Conservation (phyloP, 495 filamentous ascomycete species). For the Neurospora africana region DNA sequence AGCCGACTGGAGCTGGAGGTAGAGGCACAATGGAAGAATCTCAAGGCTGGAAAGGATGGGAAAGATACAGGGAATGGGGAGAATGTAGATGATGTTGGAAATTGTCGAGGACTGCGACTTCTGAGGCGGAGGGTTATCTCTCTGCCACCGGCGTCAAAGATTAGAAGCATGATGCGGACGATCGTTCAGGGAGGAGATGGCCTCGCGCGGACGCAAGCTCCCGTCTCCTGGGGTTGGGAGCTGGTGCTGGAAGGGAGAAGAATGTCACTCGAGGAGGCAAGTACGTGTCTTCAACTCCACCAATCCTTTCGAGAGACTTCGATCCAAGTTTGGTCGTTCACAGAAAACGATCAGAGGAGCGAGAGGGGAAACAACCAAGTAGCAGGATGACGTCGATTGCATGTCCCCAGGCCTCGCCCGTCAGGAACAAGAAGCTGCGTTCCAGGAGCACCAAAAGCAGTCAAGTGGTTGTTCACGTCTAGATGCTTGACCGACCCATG, state of each 20-base stretch:
- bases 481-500: background rate
- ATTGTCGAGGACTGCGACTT: background rate
- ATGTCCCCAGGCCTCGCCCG: background rate
- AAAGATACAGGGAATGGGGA: no score
- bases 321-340: background rate
- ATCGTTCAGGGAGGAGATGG: background rate
- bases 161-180: background rate
- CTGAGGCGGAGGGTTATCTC: background rate
- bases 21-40: background rate
- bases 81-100: background rate
- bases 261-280: background rate
- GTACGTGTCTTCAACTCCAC: background rate
- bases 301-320: background rate
- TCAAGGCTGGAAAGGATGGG: no score
- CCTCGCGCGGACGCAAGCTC: background rate
- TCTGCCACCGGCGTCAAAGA: background rate
- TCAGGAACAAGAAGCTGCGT: background rate
- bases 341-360: background rate
- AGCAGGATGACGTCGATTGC: background rate
- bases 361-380: background rate
- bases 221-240: background rate
- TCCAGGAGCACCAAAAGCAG: background rate
- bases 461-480: background rate
- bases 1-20: background rate
- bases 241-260: background rate